Base-by-base conservation (phyloP, 768 basidiomycete genomes). In the Rhizopogon vesiculosus region DNA sequence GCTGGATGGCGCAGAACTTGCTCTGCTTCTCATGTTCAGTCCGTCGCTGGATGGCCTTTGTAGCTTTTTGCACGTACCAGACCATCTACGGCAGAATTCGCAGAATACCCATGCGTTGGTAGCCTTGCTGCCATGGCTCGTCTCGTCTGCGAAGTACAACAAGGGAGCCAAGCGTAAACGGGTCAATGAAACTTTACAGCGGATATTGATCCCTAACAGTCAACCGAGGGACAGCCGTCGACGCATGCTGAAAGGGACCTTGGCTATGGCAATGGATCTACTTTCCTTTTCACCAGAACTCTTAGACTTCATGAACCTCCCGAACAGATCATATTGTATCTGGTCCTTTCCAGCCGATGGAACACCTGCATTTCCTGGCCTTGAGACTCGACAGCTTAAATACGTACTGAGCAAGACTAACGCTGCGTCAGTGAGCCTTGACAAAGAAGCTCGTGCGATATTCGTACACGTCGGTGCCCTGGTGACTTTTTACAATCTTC, bases 381-480 rank as follows among this genome's bases (percentile, higher is more conserved):
- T 76, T 44, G 84, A 86, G 59, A 78, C 78, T 8, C 22, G 51
- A 5, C 56, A 74, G 29, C 75, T 88, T 10, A 63, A 69, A 12
- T 61, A 62, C 2, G 68, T 87, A 18, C 62, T 88, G 54, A 67
- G 74, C 29, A 70, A 74, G 51, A 78, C 73, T 55, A 64, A 71
- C 22, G 79, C 80, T 12, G 66, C 65, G 43, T 56, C 70, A 55
- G 74, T 70, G 16, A 71, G 73, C 10, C 56, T 66, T 56, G 73
- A 75, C 41, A 66, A 67, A 22, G 75, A 78, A 46, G 71, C 73
- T 22, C 67, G 82, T 10, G 69, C 83, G 22, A 63, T 89, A n/a
- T 91, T 90, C 56, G 76, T 89, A 22, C 85, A 90, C 64, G 77
- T 83, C 15, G 80, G 81, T 18, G 76, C 85, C 2, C 61, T 91